phyloP scores from a whole-genome alignment of 2,329 filamentous ascomycete species.

The Clarireedia homoeocarpa region DNA sequence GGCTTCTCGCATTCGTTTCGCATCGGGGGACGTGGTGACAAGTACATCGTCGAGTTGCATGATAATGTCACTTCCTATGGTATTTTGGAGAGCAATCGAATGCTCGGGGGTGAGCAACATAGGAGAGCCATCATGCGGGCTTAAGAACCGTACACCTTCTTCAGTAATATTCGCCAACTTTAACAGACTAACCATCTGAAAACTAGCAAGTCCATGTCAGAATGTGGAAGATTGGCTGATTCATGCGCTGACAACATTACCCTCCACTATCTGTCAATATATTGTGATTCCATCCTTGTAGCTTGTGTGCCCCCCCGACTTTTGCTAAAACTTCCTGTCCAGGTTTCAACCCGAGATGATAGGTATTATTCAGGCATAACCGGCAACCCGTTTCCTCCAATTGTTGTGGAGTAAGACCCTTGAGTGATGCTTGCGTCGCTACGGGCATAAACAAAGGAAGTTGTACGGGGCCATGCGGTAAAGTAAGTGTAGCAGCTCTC shows the following conservation, averaged over 20 bases:
- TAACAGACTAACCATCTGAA: slow-evolving; percentile 97
- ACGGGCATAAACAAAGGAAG: slow-evolving; percentile 98
- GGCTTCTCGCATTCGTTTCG: slow-evolving; percentile 79
- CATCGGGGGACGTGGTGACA: slow-evolving; percentile 88
- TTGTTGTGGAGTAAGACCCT: slow-evolving; percentile 88
- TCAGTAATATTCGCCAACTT: slow-evolving; percentile 92
- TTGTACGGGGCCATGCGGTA: slow-evolving; percentile 86
- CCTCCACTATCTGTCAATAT: slow-evolving; percentile 77
- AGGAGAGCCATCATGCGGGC: slow-evolving; percentile 86
- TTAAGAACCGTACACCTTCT: slow-evolving; percentile 88
- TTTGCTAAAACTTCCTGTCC: slow-evolving; percentile 83
- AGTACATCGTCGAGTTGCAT: slow-evolving; percentile 99
- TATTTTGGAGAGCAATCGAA: slow-evolving; percentile 92
- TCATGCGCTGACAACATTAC: slow-evolving; percentile 34
- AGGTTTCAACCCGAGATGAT: slow-evolving; percentile 90
- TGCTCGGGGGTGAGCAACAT: slow-evolving; percentile 98
- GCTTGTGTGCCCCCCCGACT: slow-evolving; percentile 84
- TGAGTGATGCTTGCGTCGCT: slow-evolving; percentile 90
- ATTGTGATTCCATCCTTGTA: slow-evolving; percentile 94
- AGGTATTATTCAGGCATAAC: slow-evolving; percentile 95
- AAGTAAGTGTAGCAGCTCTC: slow-evolving; percentile 75
- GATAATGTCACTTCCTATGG: slow-evolving; percentile 95
- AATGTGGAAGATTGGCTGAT: neutral
- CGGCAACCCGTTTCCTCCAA: slow-evolving; percentile 83
- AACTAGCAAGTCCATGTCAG: slow-evolving; percentile 46